phyloP scores from a whole-genome alignment of 345 rosid genomes.

The Arabidopsis thaliana region DNA sequence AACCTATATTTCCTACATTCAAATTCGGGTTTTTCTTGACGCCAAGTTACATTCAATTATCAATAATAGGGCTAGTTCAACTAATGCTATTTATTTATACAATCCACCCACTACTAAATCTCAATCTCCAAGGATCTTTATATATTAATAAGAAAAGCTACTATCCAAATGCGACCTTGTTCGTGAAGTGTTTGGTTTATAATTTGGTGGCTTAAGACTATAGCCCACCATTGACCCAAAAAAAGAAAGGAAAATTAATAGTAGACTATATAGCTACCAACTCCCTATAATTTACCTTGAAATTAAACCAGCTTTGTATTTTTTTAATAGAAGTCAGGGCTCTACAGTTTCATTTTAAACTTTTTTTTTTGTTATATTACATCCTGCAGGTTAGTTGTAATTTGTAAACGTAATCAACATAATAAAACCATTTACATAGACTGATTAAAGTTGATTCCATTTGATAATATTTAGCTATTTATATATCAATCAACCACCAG shows the following conservation, averaged over 20 bases:
- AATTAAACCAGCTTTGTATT: background rate
- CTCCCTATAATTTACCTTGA: slow-evolving; percentile 21
- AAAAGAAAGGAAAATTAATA: too few species aligned
- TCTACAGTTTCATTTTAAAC: background rate
- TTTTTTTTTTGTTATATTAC: too few species aligned
- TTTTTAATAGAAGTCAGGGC: slow-evolving; percentile 2
- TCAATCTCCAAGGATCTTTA: slow-evolving; percentile 12
- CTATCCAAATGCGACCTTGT: background rate
- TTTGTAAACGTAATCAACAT: background rate
- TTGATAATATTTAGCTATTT: background rate
- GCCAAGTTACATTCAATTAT: slow-evolving; percentile 17
- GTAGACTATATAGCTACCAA: background rate
- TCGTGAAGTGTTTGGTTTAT: slow-evolving; percentile 9
- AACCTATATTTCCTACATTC: too few species aligned
- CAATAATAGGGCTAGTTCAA: slow-evolving; percentile 19
- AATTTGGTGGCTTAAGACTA: slow-evolving; percentile 8
- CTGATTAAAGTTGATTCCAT: slow-evolving; percentile 15
- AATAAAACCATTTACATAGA: slow-evolving; percentile 4
- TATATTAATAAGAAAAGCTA: background rate
- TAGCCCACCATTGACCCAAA: background rate
- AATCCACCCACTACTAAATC: background rate
- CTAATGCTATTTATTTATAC: slow-evolving; percentile 13
- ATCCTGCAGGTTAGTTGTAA: too few species aligned
- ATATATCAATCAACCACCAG: slow-evolving; percentile 33
- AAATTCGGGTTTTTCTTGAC: background rate